Evolutionary conservation across 2,329 filamentous ascomycete species (phyloP).

Genomic region (Phyllachora maydis): DNA sequence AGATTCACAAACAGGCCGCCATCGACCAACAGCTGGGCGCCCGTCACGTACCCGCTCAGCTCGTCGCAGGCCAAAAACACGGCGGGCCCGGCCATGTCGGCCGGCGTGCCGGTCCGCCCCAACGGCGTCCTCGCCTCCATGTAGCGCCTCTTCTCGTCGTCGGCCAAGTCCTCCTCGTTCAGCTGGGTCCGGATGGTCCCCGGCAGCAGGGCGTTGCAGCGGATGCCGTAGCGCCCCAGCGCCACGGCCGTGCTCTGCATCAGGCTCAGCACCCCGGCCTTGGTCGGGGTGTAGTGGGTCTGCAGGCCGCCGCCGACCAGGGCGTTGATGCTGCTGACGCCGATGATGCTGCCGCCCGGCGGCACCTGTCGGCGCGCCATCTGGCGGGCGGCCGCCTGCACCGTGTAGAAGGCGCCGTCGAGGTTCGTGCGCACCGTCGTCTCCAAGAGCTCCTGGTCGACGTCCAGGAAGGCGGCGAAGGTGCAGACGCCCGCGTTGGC

Average conservation of each 20-base stretch:
- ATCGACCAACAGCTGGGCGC: slow-evolving; percentile 69
- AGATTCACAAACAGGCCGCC: slow-evolving; percentile 81
- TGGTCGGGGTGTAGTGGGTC: slow-evolving; percentile 76
- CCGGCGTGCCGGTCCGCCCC: slow-evolving; percentile 48
- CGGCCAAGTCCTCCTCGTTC: slow-evolving; percentile 63
- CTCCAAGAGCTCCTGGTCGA: slow-evolving; percentile 48
- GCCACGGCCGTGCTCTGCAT: slow-evolving; percentile 74
- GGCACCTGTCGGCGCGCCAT: slow-evolving; percentile 46
- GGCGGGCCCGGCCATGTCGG: slow-evolving; percentile 66
- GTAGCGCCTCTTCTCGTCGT: slow-evolving; percentile 50
- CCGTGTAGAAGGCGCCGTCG: slow-evolving; percentile 70
- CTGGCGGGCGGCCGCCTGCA: slow-evolving; percentile 67
- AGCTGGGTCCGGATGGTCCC: slow-evolving; percentile 71
- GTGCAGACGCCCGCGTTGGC: slow-evolving; percentile 78
- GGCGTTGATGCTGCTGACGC: slow-evolving; percentile 51
- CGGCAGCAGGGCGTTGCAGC: slow-evolving; percentile 69
- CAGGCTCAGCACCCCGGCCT: slow-evolving; percentile 59
- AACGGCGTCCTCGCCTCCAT: slow-evolving; percentile 70
- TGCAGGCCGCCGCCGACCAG: slow-evolving; percentile 62
- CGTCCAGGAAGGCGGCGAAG: slow-evolving; percentile 68
- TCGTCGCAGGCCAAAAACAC: slow-evolving; percentile 67
- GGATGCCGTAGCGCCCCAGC: slow-evolving; percentile 51
- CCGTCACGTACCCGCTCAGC: slow-evolving; percentile 64
- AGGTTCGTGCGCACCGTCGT: slow-evolving; percentile 64
- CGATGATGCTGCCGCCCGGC: slow-evolving; percentile 61